Evolutionary conservation across 805 yeast genomes (phyloP).

Genomic region (Yarrowia osloensis): DNA sequence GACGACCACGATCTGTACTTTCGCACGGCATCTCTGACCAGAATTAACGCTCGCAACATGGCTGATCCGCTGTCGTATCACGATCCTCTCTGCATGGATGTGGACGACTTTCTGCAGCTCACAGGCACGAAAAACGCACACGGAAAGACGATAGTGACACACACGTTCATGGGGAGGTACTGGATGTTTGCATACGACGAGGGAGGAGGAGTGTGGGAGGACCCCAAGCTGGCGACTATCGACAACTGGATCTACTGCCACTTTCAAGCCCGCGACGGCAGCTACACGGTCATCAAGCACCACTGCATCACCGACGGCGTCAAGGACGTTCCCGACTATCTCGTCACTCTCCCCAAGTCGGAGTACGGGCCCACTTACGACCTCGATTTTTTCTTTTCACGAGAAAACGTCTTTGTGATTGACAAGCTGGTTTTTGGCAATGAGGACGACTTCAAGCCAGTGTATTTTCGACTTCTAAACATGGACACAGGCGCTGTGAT

Average conservation of each 20-base stretch:
- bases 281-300: not conserved
- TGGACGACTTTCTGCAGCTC: not conserved
- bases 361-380: not conserved
- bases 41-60: not conserved
- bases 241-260: constrained; percentile 9
- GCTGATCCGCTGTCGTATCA: not conserved
- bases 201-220: not conserved
- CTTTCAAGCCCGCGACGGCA: not conserved
- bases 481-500: not conserved
- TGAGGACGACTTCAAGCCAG: not conserved
- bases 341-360: not conserved
- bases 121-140: not conserved
- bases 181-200: not conserved
- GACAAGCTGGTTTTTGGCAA: not conserved
- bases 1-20: constrained; percentile 1
- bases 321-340: not conserved
- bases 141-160: not conserved
- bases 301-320: not conserved
- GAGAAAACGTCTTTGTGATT: constrained; percentile 6
- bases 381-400: not conserved
- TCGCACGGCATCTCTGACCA: not conserved
- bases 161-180: constrained; percentile 3
- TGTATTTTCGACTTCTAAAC: not conserved
- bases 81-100: not conserved
- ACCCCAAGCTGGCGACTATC: not conserved